Evolutionary conservation across 2,329 filamentous ascomycete species (phyloP).

Genomic region (Acrocalymma vagum): DNA sequence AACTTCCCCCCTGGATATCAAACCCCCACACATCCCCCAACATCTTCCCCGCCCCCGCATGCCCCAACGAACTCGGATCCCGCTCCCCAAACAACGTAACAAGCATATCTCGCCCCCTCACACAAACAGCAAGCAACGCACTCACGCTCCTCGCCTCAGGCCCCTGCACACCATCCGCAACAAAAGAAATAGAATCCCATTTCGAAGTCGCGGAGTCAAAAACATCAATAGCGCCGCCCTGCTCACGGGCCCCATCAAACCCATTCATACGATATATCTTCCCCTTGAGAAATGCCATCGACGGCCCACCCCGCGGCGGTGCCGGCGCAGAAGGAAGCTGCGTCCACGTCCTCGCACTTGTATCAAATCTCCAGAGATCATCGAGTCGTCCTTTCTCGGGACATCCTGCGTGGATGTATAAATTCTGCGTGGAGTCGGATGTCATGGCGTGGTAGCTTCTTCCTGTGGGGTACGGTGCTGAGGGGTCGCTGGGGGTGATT

Average conservation of each 20-base stretch:
- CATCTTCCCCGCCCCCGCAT: constrained; percentile 66
- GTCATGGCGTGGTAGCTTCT: constrained; percentile 77
- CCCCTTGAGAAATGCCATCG: constrained; percentile 70
- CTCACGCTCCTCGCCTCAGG: constrained; percentile 61
- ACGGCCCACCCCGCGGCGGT: constrained; percentile 71
- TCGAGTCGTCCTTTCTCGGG: constrained; percentile 68
- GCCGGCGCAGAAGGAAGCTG: constrained; percentile 73
- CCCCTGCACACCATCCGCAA: constrained; percentile 54
- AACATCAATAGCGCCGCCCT: constrained; percentile 77
- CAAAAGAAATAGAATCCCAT: constrained; percentile 53
- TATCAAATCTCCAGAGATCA: constrained; percentile 82
- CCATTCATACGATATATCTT: constrained; percentile 82
- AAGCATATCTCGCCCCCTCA: constrained; percentile 48
- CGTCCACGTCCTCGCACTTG: constrained; percentile 71
- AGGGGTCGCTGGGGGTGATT: constrained; percentile 63
- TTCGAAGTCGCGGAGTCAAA: constrained; percentile 49
- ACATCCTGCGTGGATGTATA: constrained; percentile 82
- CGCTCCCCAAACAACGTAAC: constrained; percentile 64
- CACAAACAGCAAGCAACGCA: constrained; percentile 52
- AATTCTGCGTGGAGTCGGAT: constrained; percentile 71
- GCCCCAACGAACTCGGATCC: constrained; percentile 62
- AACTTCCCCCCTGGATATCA: too few species aligned
- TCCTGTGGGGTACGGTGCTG: constrained; percentile 64
- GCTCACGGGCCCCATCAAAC: constrained; percentile 74
- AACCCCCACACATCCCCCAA: constrained; percentile 61